Evolutionary conservation across 306 rosid species (phyloP).

Genomic region (Trifolium pratense): DNA sequence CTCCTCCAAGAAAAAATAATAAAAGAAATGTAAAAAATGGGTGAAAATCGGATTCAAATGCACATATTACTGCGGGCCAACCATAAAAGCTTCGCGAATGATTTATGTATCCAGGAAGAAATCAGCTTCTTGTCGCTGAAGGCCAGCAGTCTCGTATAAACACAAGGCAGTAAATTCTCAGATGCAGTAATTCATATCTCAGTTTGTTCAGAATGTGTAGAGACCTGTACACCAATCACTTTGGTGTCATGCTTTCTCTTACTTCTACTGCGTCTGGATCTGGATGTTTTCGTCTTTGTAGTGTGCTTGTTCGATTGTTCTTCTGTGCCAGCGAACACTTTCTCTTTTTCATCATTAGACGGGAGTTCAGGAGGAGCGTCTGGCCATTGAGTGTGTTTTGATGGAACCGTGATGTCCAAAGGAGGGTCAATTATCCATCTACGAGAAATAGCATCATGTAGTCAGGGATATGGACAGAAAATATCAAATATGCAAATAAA

Average conservation of each 20-base stretch:
- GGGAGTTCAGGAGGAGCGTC: constrained; percentile 96
- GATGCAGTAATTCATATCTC: constrained; percentile 41
- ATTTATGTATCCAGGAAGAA: constrained; percentile 32
- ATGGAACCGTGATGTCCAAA: constrained; percentile 82
- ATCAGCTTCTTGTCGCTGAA: constrained; percentile 45
- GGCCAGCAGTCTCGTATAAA: constrained; percentile 52
- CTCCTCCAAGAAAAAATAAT: constrained; percentile 42
- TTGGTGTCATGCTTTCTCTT: constrained; percentile 87
- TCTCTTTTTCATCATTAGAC: constrained; percentile 64
- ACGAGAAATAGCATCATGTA: constrained; percentile 34
- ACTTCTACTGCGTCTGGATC: constrained; percentile 70
- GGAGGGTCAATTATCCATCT: constrained; percentile 98
- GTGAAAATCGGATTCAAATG: constrained; percentile 51
- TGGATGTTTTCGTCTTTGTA: constrained; percentile 65
- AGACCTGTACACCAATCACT: constrained; percentile 59
- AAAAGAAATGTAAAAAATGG: constrained; percentile 39
- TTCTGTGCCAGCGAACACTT: constrained; percentile 45
- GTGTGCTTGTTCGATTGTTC: constrained; percentile 61
- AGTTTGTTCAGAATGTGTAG: constrained; percentile 66
- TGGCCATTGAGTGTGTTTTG: constrained; percentile 96
- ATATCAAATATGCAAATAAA: background rate
- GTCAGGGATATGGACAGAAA: constrained; percentile 30
- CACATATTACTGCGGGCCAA: constrained; percentile 51
- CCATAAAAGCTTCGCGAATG: constrained; percentile 31
- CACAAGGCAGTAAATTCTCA: constrained; percentile 45